These are phyloP conservation scores for Apiospora koreana DNA, from an alignment of 2,329 filamentous ascomycete genomes.

Conservation along the genomic window DNA sequence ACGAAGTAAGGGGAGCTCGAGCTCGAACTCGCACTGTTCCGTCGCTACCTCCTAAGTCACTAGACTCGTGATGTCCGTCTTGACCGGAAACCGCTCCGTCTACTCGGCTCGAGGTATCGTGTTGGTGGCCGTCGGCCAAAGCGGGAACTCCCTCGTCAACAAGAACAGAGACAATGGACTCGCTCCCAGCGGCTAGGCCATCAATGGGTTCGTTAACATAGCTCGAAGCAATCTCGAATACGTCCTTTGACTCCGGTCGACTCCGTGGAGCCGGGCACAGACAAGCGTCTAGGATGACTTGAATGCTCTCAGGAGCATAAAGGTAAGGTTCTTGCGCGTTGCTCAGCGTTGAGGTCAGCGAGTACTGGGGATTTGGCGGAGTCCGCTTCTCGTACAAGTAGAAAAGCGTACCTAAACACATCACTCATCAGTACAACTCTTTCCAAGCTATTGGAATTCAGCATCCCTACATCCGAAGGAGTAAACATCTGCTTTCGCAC, in stretches of 20 bases:
- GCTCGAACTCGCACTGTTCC: too few species aligned
- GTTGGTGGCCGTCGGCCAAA: too few species aligned
- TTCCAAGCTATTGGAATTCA: neutral
- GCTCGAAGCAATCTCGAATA: neutral
- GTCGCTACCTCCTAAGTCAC: too few species aligned
- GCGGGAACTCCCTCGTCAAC: too few species aligned
- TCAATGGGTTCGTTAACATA: neutral
- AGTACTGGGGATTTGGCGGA: neutral
- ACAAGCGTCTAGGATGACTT: neutral
- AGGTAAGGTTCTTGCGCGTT: neutral
- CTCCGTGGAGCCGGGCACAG: neutral
- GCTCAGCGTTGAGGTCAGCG: neutral
- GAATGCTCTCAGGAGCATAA: neutral
- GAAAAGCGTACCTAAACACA: neutral
- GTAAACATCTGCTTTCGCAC: neutral
- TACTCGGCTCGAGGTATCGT: too few species aligned
- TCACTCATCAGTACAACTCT: neutral
- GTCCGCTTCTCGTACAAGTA: neutral
- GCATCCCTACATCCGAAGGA: neutral
- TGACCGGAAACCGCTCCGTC: too few species aligned
- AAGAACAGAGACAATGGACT: neutral
- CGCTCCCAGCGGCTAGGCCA: neutral
- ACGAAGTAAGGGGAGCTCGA: too few species aligned
- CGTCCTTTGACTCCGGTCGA: neutral
- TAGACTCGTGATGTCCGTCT: too few species aligned